These are phyloP conservation scores for Aspergillus ostianus DNA, from an alignment of 495 filamentous ascomycete species.

Conservation along the genomic window DNA sequence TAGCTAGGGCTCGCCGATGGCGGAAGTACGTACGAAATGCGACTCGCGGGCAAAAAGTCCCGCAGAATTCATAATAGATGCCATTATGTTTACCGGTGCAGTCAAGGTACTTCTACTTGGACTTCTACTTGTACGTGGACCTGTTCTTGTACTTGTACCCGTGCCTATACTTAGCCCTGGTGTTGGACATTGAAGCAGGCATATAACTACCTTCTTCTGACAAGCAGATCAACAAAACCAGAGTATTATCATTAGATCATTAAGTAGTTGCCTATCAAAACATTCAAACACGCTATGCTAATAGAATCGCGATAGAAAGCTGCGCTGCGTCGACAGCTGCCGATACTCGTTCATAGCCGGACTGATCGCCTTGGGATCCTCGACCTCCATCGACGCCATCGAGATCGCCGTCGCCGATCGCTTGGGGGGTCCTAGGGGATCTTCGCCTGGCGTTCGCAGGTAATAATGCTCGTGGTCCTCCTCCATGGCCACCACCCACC, in stretches of 20 bases:
- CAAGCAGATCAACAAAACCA: too few relatives aligned
- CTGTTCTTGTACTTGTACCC: too few relatives aligned
- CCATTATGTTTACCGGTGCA: too few relatives aligned
- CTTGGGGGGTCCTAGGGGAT: not conserved
- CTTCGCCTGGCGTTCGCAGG: conserved; percentile 34
- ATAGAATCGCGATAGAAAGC: conserved; percentile 29
- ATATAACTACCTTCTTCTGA: too few relatives aligned
- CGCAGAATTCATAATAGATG: too few relatives aligned
- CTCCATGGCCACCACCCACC: conserved; percentile 56
- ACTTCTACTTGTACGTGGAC: too few relatives aligned
- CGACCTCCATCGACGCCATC: conserved; percentile 21
- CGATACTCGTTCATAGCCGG: conserved; percentile 36
- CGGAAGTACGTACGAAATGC: not conserved
- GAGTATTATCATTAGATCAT: not conserved
- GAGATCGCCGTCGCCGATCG: conserved; percentile 2
- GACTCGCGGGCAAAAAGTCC: conserved; percentile 5
- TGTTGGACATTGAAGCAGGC: too few relatives aligned
- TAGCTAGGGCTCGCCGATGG: not conserved
- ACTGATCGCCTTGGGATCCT: conserved; percentile 23
- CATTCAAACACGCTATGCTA: conserved; percentile 8
- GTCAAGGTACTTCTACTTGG: too few relatives aligned
- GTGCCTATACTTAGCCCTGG: too few relatives aligned
- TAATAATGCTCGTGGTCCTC: conserved; percentile 40
- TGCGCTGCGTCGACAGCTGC: conserved; percentile 26
- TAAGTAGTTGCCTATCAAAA: not conserved